Evolutionary conservation across 805 yeast genomes (phyloP), one percentile per base, ranked within the genome.

Genomic region (Lipomyces kockii): DNA sequence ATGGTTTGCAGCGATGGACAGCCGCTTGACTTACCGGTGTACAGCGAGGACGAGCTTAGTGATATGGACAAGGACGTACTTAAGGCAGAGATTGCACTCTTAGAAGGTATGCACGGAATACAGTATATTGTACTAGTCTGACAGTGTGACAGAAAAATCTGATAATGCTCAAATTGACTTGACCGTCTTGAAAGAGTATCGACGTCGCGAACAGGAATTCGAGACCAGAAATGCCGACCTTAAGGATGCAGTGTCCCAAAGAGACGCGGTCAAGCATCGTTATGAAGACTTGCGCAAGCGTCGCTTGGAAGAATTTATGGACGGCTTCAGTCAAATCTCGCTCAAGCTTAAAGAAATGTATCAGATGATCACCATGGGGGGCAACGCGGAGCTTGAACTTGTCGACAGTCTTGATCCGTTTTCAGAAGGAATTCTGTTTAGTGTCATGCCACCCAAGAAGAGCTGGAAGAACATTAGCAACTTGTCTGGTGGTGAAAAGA

Each of bases 371-470:
- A 95, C 99, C 0, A 92, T 94, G 96, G 99, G 99, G 34, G 99
- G 99, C 43, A 95, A 94, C 80, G 99, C 99, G 0, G 99, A 95
- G 77, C 83, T 95, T 46, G 99, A 95, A 77, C 83, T 94, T 57
- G 98, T 92, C 22, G 99, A 95, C 76, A 89, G 97, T 68, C 84
- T 94, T 76, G 98, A 95, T 79, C 99, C 99, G n/a, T 95, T 95
- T 75, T 87, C 97, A 0, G 99, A 95, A 79, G 99, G 99, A 39
- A 93, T 95, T 51, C 81, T 93, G 54, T 95, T 95, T 78, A 90
- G 97, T 78, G 99, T 95, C 5, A 95, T 95, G 99, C 99, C 99
- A 1, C 99, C 99, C 0, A 94, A 92, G 80, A 95, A 95, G 78
- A 89, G 96, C 51, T 95, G 99, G 99, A 90, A 90, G 76, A 95